A percentile compares a stretch with the other conserved stretches of the same genome.
These are phyloP conservation scores for Galerina marginata DNA, from an alignment of 768 basidiomycete species.

Conservation along the genomic window DNA sequence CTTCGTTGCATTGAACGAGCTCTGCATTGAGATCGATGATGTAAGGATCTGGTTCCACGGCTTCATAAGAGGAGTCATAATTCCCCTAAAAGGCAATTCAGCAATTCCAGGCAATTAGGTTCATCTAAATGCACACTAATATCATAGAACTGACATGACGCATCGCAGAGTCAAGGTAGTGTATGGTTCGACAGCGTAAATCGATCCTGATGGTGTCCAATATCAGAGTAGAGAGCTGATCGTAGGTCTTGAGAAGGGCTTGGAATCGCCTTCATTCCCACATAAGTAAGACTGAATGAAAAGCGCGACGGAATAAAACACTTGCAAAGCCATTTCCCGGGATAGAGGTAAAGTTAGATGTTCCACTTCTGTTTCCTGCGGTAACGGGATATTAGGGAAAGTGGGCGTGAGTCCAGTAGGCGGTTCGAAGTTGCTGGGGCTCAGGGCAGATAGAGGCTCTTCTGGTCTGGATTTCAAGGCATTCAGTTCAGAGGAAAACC, in stretches of 20 bases:
- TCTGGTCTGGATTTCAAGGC: constrained; percentile 68
- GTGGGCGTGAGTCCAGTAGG: constrained; percentile 52
- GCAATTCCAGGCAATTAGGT: not conserved
- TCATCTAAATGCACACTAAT: not conserved
- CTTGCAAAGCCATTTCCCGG: constrained; percentile 87
- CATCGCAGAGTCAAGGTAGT: constrained; percentile 82
- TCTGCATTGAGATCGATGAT: constrained; percentile 86
- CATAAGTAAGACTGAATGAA: not conserved
- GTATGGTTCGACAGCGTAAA: constrained; percentile 81
- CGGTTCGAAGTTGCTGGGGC: constrained; percentile 55
- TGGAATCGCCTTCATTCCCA: constrained; percentile 76
- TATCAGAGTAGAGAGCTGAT: constrained; percentile 86
- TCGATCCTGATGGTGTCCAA: constrained; percentile 89
- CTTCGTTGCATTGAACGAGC: constrained; percentile 76
- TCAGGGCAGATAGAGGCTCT: constrained; percentile 56
- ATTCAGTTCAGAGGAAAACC: constrained; percentile 81
- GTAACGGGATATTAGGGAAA: constrained; percentile 51
- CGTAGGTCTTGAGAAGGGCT: constrained; percentile 88
- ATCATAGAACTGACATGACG: constrained; percentile 57
- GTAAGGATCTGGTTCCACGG: constrained; percentile 90
- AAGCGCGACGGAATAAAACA: constrained; percentile 11
- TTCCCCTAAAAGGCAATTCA: constrained; percentile 63
- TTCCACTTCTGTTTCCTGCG: constrained; percentile 45
- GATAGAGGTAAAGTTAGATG: constrained; percentile 78
- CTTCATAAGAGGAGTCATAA: constrained; percentile 81